Evolutionary conservation across 75 land plant genomes (phyloP), one percentile per base, ranked within the genome.

Genomic region (Cryptomeria japonica): DNA sequence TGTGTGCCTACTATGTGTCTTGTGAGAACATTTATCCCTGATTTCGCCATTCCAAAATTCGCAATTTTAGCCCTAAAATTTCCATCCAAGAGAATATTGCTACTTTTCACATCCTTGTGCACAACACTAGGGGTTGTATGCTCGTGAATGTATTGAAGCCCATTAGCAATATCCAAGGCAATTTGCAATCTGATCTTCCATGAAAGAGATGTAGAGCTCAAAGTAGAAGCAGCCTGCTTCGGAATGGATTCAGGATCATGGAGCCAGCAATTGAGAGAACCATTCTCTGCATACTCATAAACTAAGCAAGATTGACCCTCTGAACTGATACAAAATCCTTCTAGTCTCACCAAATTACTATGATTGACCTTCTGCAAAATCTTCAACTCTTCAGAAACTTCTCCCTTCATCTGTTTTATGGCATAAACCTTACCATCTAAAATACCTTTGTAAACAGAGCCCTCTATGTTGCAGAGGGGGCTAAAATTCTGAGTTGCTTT

Each of bases 121-220:
- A 95, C 95, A 83, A 92, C 87, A 79, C 94, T 94, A 0, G 97
- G 98, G 34, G 90, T 92, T 36, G 93, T 93, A 89, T 97, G 93
- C 68, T 95, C 93, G 87, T 97, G 98, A 89, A 97, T 89, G 90
- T 97, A 97, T 68, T 95, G 94, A 47, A 97, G 87, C 32, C 96
- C 98, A 13, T 96, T 90, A 25, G 98, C 98, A 7, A 97, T 95
- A 91, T 97, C 98, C 41, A 95, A 56, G 3, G 96, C 97, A 53
- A 97, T 87, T 34, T 88, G 91, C 41, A 97, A 49, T 72, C 97
- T 89, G 55, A 86, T 90, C 19, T 82, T 90, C 97, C 97, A 97
- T 14, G 90, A 86, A 61, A 97, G 91, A 28, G 64, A 80, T 36
- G 22, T 47, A 37, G 88, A 85, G 39, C 47, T 77, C 56, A 89